Evolutionary conservation across 768 basidiomycete genomes (phyloP), one percentile per base, ranked within the genome.

Genomic region (Suillus hirtellus): DNA sequence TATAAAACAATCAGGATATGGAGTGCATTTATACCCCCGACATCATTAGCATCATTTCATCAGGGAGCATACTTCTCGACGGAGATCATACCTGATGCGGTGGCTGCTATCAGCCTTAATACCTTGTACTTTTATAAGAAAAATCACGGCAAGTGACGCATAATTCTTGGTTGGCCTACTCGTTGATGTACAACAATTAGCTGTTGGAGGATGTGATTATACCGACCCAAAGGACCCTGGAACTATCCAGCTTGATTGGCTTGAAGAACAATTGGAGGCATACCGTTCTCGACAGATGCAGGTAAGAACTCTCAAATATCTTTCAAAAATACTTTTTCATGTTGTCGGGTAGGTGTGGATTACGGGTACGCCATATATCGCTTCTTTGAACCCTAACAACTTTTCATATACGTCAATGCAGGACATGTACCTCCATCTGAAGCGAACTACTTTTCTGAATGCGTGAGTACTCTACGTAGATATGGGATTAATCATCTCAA

Each of bases 91-190:
- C 89, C 90, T 1, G 81, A 87, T 64, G 69, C 84, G 60, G 69
- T 95, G 47, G 92, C 90, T 19, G 90, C 88, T 59, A 87, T 96
- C 69, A 89, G 89, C 66, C 78, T 96, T 58, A 96, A 96, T 75
- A 95, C 94, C 0, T 83, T 96, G 77, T 96, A 91, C 76, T 95
- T 92, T 78, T 95, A 90, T 74, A 90, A 93, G 72, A 87, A 89
- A 17, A 95, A 95, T 75, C 91, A 91, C 77, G 89, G 92, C 89
- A 61, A 62, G 79, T 68, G 31, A 46, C 60, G 43, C 19, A 24
- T 61, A 43, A 19, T 42, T 21, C 14, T 54, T 43, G 14, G 17
- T 46, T 21, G 14, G 24, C 50, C 31, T 49, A 27, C 53, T 47
- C 60, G 50, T 69, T 55, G 67, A 34, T 61, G 44, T 62, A 31